phyloP scores from a whole-genome alignment of 306 rosid species.

The Lathyrus sativus region DNA sequence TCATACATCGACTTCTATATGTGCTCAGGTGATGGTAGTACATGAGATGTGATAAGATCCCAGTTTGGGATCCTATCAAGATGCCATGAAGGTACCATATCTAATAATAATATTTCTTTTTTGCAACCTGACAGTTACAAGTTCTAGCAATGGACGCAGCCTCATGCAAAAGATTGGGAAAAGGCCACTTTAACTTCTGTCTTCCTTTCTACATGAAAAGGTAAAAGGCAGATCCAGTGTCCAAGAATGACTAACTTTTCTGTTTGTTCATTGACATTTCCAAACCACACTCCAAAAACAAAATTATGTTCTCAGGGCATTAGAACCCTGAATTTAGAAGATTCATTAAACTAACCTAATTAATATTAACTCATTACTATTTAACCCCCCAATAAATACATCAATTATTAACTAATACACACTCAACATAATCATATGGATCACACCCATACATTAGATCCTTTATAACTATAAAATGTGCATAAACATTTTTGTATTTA shows the following conservation, averaged over 20 bases:
- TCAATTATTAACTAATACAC: constrained; percentile 27
- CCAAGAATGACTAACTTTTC: background rate
- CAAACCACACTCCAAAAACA: constrained; percentile 16
- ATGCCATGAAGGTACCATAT: background rate
- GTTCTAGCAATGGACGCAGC: background rate
- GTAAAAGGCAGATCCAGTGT: background rate
- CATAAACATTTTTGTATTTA: background rate
- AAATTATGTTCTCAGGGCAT: constrained; percentile 1
- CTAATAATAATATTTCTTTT: background rate
- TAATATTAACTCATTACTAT: constrained; percentile 9
- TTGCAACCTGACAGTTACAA: background rate
- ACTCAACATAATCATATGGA: constrained; percentile 8
- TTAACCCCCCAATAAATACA: background rate
- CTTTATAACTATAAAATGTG: constrained; percentile 1
- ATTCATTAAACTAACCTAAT: constrained; percentile 25
- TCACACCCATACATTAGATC: constrained; percentile 3
- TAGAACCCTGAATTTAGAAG: constrained; percentile 20
- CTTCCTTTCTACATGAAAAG: background rate
- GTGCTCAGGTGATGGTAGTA: too few relatives aligned
- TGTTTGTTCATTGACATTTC: constrained; percentile 16
- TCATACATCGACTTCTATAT: background rate
- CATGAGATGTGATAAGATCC: too few relatives aligned
- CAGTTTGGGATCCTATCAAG: too few relatives aligned
- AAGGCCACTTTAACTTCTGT: background rate
- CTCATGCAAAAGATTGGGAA: background rate